Evolutionary conservation across 331 rosid genomes (phyloP), one percentile per base, ranked within the genome.

Genomic region (Malus hybrid): DNA sequence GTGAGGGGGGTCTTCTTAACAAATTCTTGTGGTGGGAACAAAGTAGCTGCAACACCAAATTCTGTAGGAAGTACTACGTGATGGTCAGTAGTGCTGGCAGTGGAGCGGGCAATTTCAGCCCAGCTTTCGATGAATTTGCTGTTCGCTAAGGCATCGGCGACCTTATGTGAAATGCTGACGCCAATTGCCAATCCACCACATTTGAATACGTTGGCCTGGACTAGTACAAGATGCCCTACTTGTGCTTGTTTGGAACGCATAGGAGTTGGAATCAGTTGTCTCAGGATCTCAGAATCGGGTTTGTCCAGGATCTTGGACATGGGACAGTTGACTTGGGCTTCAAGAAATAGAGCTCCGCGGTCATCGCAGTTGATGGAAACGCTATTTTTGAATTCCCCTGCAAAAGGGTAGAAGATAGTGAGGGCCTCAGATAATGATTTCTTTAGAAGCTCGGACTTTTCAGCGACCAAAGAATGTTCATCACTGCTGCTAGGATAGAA

Each of bases 121-220:
- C 75, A 71, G 50, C 2, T 54, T 19, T 71, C 55, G 55, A 71
- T 71, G 75, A 71, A 71, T 4, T 24, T 71, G 65, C 50, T 31
- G 52, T 54, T 18, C 10, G 75, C 55, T 19, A 7, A 31, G 20
- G 65, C 75, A 32, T 71, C 48, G 27, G 31, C 65, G 10, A 71
- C 48, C 75, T 71, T 71, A 32, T 71, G 75, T 19, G 50, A 54
- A 12, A 55, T 71, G 48, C 34, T 71, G 75, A 71, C 52, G 10
- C 75, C 75, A 3, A 71, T 55, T 71, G 50, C 75, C 64, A 71
- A 15, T n/a, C 65, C 65, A 71, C 75, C 75, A 32, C 75, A 71
- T 32, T 71, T n/a, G 12, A 71, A 71, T 29, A 54, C 55, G 50
- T 20, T 71, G 65, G 31, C 65, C n/a, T 71, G 50, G 13, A 71